phyloP scores from a whole-genome alignment of 306 rosid genomes.

The Glycine soja region DNA sequence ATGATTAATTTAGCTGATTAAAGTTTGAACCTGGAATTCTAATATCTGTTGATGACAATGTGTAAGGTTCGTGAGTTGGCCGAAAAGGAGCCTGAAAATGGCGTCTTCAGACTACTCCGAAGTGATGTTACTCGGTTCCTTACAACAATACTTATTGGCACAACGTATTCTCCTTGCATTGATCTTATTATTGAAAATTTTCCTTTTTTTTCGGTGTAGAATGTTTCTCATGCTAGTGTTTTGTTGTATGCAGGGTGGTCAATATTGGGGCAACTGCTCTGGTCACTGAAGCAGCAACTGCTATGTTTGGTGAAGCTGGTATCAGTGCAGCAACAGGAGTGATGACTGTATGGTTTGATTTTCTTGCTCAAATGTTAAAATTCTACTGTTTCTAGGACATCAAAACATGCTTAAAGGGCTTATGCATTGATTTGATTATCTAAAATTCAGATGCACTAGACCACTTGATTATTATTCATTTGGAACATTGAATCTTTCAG shows the following conservation, averaged over 20 bases:
- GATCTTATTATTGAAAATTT: constrained; percentile 36
- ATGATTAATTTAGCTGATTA: constrained; percentile 25
- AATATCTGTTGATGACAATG: constrained; percentile 43
- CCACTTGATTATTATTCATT: constrained; percentile 42
- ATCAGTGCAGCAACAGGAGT: constrained; percentile 99
- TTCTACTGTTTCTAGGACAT: constrained; percentile 1
- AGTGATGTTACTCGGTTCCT: constrained; percentile 94
- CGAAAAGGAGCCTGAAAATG: constrained; percentile 90
- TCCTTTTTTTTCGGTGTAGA: constrained; percentile 10
- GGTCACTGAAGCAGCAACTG: constrained; percentile 94
- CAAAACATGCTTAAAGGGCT: constrained; percentile 44
- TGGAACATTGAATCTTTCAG: constrained; percentile 40
- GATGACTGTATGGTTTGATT: constrained; percentile 85
- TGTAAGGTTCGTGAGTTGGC: constrained; percentile 84
- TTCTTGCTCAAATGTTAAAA: constrained; percentile 39
- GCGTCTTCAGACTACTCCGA: constrained; percentile 90
- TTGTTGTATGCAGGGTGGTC: constrained; percentile 76
- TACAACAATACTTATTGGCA: constrained; percentile 98
- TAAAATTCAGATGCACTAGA: constrained; percentile 38
- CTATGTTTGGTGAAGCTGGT: constrained; percentile 98
- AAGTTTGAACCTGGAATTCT: constrained; percentile 42
- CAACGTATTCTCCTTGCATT: constrained; percentile 75
- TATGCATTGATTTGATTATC: constrained; percentile 26
- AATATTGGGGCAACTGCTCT: constrained; percentile 98
- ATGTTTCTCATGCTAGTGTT: constrained; percentile 59